A percentile compares a stretch with the other conserved stretches of the same genome.
Conservation (phyloP, 352 stramenopile species). For the Phytophthora pini region DNA sequence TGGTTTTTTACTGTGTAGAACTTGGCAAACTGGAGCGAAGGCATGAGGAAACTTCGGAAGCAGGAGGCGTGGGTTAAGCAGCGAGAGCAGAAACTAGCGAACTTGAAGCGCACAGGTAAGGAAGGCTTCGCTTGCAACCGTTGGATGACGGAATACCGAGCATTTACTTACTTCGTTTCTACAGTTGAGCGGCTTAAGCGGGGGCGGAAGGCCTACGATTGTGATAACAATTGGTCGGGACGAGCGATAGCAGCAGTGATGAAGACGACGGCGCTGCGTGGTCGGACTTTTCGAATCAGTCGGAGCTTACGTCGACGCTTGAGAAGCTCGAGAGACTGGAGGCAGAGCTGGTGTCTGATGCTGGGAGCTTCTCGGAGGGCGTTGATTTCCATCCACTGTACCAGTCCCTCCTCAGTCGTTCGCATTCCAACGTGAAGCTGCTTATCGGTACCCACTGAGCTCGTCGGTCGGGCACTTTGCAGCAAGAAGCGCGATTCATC, state of each 20-base stretch:
- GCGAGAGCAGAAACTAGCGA: slow-evolving; percentile 52
- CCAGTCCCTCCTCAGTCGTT: slow-evolving; percentile 18
- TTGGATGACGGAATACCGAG: background rate
- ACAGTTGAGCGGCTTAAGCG: slow-evolving; percentile 17
- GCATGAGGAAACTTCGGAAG: slow-evolving; percentile 52
- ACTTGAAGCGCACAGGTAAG: slow-evolving; percentile 43
- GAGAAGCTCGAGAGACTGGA: slow-evolving; percentile 32
- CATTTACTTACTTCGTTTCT: slow-evolving; percentile 1
- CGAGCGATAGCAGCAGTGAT: slow-evolving; percentile 18
- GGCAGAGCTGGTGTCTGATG: slow-evolving; percentile 24
- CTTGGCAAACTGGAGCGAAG: slow-evolving; percentile 52
- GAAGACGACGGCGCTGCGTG: slow-evolving; percentile 16
- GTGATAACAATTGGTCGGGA: slow-evolving; percentile 21
- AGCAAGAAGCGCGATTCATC: slow-evolving; percentile 11
- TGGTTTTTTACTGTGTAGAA: slow-evolving; percentile 29
- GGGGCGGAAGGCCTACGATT: background rate
- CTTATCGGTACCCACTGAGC: slow-evolving; percentile 24
- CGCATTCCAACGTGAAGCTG: slow-evolving; percentile 14
- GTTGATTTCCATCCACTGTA: slow-evolving; percentile 14
- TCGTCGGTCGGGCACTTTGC: slow-evolving; percentile 11
- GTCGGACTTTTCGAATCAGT: slow-evolving; percentile 34
- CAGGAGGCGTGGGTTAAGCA: slow-evolving; percentile 58
- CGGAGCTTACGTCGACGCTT: slow-evolving; percentile 25
- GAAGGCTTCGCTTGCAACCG: background rate
- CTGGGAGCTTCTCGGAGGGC: slow-evolving; percentile 11